Conservation (phyloP, 768 basidiomycete genomes). For the Tricholoma terreum region DNA sequence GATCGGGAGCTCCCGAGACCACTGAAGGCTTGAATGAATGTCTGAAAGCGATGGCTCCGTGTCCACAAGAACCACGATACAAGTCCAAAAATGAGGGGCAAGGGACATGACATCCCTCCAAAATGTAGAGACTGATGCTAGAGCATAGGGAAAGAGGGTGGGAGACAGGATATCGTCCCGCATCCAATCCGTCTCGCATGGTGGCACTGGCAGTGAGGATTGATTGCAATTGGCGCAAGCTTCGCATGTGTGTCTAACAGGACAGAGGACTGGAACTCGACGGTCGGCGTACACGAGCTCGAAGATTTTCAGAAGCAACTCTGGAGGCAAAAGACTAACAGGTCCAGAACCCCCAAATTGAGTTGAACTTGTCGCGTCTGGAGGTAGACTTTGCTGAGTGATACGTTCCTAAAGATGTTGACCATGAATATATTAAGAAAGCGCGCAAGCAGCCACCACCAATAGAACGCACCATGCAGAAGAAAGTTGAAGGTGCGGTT, state of each 20-base stretch:
- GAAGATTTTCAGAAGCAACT: constrained; percentile 4
- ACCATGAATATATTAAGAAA: too few species aligned
- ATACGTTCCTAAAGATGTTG: background rate
- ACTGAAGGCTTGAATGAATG: background rate
- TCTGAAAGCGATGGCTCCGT: background rate
- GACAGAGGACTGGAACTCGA: background rate
- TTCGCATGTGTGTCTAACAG: background rate
- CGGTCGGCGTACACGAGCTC: background rate
- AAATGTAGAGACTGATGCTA: background rate
- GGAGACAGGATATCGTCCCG: background rate
- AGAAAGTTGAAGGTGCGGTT: too few species aligned
- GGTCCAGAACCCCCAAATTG: too few species aligned
- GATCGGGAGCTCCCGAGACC: background rate
- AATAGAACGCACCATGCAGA: too few species aligned
- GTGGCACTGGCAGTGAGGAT: too few species aligned
- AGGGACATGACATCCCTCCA: background rate
- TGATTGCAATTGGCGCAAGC: background rate
- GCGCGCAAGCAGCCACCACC: too few species aligned
- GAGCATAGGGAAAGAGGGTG: background rate
- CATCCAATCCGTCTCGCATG: background rate
- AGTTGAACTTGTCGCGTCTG: background rate
- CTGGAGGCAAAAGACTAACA: background rate
- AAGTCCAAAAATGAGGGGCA: background rate
- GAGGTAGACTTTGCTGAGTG: background rate
- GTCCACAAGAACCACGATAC: background rate